These are phyloP conservation scores for Sporobolomyces pararoseus DNA, from an alignment of 768 basidiomycete species.

Conservation along the genomic window DNA sequence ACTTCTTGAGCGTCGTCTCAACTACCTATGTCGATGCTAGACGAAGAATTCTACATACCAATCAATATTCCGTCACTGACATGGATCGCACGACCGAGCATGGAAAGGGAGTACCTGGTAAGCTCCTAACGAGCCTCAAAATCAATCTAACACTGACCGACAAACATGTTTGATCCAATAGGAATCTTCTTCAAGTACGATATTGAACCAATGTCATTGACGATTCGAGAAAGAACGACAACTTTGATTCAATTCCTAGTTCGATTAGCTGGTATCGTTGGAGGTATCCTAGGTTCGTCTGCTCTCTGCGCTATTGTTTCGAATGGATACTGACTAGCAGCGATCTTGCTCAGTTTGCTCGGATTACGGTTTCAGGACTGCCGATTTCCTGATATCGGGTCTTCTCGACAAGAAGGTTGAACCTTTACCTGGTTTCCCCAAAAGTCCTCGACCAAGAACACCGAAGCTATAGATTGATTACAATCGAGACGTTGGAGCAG, in stretches of 20 bases:
- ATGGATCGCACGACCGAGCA: conserved; percentile 73
- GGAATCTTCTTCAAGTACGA: conserved; percentile 98
- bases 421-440: conserved; percentile 26
- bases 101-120: conserved; percentile 70
- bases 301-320: background rate
- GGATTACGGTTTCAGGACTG: conserved; percentile 40
- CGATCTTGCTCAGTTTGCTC: conserved; percentile 35
- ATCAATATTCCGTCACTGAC: conserved; percentile 93
- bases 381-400: conserved; percentile 20
- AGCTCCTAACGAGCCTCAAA: too few relatives aligned
- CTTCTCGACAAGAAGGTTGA: conserved; percentile 1
- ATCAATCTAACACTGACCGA: too few relatives aligned
- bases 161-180: too few relatives aligned
- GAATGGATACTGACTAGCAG: too few relatives aligned
- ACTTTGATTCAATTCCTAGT: conserved; percentile 75
- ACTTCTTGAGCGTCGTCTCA: conserved; percentile 91
- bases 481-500: too few relatives aligned
- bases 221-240: conserved; percentile 82
- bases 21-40: conserved; percentile 66
- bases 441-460: conserved; percentile 10
- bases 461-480: conserved; percentile 1
- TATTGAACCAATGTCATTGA: conserved; percentile 79
- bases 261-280: conserved; percentile 82
- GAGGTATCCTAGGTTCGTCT: conserved; percentile 65
- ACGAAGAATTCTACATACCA: conserved; percentile 60